Evolutionary conservation across 257 asterid species (phyloP), one percentile per base, ranked within the genome.

Genomic region (Voacanga thouarsii): DNA sequence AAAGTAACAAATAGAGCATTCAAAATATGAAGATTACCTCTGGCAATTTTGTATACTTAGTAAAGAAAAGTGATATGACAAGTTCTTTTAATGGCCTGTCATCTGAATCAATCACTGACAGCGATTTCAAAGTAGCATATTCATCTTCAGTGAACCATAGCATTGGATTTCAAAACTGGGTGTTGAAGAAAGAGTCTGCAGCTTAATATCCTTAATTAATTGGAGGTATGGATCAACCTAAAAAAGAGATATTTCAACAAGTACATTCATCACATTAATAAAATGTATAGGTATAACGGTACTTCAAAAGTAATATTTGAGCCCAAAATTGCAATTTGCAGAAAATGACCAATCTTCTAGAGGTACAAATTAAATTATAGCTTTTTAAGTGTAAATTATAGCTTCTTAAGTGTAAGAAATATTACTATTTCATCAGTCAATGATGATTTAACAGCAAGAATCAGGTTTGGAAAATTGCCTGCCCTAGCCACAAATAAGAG

Each of bases 71-170:
- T 75, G 88, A 79, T 80, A 83, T 71, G 33, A 75, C 79, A 43
- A 83, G 83, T 83, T 87, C 84, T 76, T 83, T 87, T 30, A 85
- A 56, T 57, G 81, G 83, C 60, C 77, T 77, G 57, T 84, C 83
- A 60, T 68, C 76, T 26, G 79, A 74, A 70, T 81, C 80, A 77
- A 85, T 85, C 51, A 75, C 78, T 15, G 88, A 87, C 72, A 84
- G 77, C 68, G 88, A 78, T 64, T 65, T 75, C 80, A 82, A 16
- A 39, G 90, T 87, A 76, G 85, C 87, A 78, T 64, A 74, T 53
- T 87, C 89, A 79, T 87, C 86, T 55, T 85, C 89, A 64, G 83
- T 45, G 90, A 80, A 39, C 90, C 87, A 64, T 87, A 87, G 75
- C 61, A 63, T 77, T 75, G 65, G 21, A 86, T 79, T 53, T 67